Conservation (phyloP, 2,329 filamentous ascomycete genomes). For the Fragosphaeria purpurea region DNA sequence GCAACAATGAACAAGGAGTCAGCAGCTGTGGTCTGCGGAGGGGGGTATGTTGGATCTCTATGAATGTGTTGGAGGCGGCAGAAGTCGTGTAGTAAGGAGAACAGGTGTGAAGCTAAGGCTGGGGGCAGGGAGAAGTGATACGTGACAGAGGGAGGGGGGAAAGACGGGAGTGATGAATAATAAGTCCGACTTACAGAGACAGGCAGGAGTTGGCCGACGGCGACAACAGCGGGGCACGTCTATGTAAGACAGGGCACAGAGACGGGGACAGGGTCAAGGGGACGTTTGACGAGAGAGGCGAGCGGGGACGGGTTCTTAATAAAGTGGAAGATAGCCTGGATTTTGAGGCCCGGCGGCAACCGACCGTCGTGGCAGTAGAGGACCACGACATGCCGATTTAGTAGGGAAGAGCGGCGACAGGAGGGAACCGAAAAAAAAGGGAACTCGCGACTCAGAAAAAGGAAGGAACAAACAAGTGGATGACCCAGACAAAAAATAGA, state of each 20-base stretch:
- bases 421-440: background rate
- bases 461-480: background rate
- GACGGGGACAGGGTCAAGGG: background rate
- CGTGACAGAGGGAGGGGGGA: background rate
- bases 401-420: background rate
- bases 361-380: slow-evolving; percentile 3
- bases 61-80: no score
- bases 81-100: background rate
- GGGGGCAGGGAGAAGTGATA: background rate
- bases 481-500: no score
- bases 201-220: slow-evolving; percentile 1
- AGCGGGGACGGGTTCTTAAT: slow-evolving; percentile 9
- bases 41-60: no score
- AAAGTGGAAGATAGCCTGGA: slow-evolving; percentile 4
- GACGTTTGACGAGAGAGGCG: slow-evolving; percentile 1
- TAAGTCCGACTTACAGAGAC: slow-evolving; percentile 5
- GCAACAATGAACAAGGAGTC: background rate
- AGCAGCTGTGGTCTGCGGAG: no score
- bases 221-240: slow-evolving; percentile 13
- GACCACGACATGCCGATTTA: slow-evolving; percentile 9
- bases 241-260: background rate
- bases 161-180: background rate
- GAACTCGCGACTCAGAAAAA: slow-evolving; percentile 2
- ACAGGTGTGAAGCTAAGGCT: background rate
- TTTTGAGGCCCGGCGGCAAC: slow-evolving; percentile 7